Conservation (phyloP, 208 protist genomes). For the Leptomonas pyrrhocoris region DNA sequence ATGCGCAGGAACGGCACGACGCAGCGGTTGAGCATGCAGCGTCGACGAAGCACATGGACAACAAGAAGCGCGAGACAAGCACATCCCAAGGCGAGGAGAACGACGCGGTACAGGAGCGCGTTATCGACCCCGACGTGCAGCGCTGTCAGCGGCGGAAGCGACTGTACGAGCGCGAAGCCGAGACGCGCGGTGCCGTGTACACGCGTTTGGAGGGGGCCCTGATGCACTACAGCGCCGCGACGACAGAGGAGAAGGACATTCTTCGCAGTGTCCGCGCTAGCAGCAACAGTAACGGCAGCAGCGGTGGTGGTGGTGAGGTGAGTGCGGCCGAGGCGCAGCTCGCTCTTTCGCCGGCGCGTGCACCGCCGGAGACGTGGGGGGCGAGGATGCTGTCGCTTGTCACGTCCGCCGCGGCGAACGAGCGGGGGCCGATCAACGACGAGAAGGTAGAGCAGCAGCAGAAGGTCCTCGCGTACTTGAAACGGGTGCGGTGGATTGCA, state of each 20-base stretch:
- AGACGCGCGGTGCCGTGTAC: slow-evolving; percentile 27
- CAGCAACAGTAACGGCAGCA: neutral
- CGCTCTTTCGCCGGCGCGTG: slow-evolving; percentile 2
- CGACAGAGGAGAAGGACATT: slow-evolving; percentile 26
- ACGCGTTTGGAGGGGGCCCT: slow-evolving; percentile 25
- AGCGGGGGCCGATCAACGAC: slow-evolving; percentile 6
- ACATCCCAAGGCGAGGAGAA: neutral
- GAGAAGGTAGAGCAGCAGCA: slow-evolving; percentile 33
- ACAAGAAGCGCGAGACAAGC: neutral
- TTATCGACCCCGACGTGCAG: slow-evolving; percentile 12
- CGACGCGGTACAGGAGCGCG: neutral
- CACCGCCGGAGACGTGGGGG: slow-evolving; percentile 23
- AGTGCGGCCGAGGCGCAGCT: neutral
- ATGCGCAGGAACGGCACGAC: slow-evolving; percentile 3
- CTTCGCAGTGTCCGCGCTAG: slow-evolving; percentile 16
- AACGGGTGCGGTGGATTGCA: slow-evolving; percentile 65
- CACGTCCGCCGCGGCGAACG: slow-evolving; percentile 5
- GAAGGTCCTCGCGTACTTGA: slow-evolving; percentile 59
- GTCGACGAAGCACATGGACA: neutral
- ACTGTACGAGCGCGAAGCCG: slow-evolving; percentile 10
- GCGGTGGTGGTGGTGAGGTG: neutral
- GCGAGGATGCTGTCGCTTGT: slow-evolving; percentile 32
- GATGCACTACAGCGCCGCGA: slow-evolving; percentile 22
- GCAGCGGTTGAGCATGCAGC: neutral
- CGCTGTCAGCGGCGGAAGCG: slow-evolving; percentile 21